phyloP scores from a whole-genome alignment of 2,329 filamentous ascomycete species.

The Fusarium coffeatum region DNA sequence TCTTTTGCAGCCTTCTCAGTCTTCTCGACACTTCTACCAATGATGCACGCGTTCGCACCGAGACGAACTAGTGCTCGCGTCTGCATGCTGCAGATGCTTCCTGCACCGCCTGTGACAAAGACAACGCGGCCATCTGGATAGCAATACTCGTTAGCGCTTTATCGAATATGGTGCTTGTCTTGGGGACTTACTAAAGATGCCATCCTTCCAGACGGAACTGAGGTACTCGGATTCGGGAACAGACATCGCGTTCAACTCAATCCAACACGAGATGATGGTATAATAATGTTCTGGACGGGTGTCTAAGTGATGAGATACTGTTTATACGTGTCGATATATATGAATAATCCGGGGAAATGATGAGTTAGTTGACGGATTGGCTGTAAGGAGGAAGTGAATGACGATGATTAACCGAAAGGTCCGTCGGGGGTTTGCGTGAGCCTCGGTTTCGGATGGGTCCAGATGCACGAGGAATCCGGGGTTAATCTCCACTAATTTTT shows the following conservation, averaged over 20 bases:
- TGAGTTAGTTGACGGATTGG: background rate
- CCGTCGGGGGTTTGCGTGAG: constrained; percentile 1
- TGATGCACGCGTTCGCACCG: constrained; percentile 92
- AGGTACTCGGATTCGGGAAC: constrained; percentile 79
- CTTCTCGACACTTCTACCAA: constrained; percentile 90
- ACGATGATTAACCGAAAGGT: background rate
- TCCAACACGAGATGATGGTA: background rate
- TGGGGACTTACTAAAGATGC: constrained; percentile 77
- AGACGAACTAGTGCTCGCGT: constrained; percentile 91
- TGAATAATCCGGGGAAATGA: background rate
- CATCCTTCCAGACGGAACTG: constrained; percentile 86
- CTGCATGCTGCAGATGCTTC: constrained; percentile 93
- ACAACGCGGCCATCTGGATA: constrained; percentile 82
- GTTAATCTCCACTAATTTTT: constrained; percentile 13
- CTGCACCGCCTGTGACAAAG: constrained; percentile 95
- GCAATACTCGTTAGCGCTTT: constrained; percentile 6
- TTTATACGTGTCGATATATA: background rate
- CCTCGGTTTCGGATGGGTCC: constrained; percentile 40
- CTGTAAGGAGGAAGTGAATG: background rate
- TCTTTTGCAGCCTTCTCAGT: constrained; percentile 83
- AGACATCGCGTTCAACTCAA: constrained; percentile 64
- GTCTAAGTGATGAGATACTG: background rate
- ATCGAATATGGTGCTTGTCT: background rate
- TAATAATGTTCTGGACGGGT: background rate
- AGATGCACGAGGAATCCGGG: constrained; percentile 23